These are phyloP conservation scores for Boletus rubropictus DNA, from an alignment of 768 basidiomycete species.

Conservation along the genomic window DNA sequence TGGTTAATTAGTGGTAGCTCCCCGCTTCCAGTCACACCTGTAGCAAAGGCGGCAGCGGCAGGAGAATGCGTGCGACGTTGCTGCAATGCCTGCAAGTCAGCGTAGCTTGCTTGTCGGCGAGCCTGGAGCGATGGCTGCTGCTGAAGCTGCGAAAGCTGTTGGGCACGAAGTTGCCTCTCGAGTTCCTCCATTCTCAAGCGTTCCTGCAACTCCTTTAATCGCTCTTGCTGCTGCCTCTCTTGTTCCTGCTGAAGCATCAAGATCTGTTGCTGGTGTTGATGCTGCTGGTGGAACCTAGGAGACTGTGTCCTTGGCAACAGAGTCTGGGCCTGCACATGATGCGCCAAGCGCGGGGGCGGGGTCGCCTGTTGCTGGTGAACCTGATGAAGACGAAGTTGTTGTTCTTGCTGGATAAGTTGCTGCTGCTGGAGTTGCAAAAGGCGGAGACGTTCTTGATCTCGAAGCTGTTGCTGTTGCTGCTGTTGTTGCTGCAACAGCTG, in stretches of 20 bases:
- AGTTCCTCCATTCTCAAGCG: conserved; percentile 60
- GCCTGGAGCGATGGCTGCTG: conserved; percentile 37
- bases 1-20: conserved; percentile 39
- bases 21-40: conserved; percentile 17
- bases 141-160: conserved; percentile 45
- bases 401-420: conserved; percentile 30
- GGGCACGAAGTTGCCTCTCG: conserved; percentile 55
- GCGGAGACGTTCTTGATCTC: conserved; percentile 36
- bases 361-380: conserved; percentile 39
- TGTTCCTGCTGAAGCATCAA: conserved; percentile 65
- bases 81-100: conserved; percentile 44
- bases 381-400: conserved; percentile 35
- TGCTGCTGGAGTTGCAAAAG: conserved; percentile 43
- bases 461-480: conserved; percentile 33
- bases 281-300: conserved; percentile 72
- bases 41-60: conserved; percentile 32
- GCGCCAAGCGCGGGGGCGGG: conserved; percentile 67
- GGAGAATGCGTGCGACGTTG: conserved; percentile 50
- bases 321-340: conserved; percentile 21
- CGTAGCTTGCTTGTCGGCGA: conserved; percentile 37
- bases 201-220: conserved; percentile 57
- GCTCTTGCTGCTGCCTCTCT: conserved; percentile 51
- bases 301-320: conserved; percentile 59
- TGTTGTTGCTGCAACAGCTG: conserved; percentile 39
- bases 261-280: conserved; percentile 69